A percentile compares a stretch with the other conserved stretches of the same genome.
Evolutionary conservation across 106 monocot genomes (phyloP).

Genomic region (Iris macrosiphon): DNA sequence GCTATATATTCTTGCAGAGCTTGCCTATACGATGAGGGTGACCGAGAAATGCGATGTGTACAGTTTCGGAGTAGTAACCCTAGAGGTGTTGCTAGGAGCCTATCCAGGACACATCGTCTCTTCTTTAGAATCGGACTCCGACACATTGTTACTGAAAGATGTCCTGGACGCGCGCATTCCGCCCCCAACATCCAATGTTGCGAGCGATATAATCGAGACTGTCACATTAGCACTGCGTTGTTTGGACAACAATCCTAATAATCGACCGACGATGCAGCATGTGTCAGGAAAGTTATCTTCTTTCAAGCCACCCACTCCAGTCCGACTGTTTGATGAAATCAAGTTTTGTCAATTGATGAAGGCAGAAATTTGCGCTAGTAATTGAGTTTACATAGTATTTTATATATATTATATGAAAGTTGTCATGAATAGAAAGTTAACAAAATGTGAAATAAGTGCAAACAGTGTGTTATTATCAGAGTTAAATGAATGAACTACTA

Average conservation of each 20-base stretch:
- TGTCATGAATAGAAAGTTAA: too few species aligned
- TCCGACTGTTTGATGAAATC: too few species aligned
- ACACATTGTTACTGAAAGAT: slow-evolving; percentile 4
- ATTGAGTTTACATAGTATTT: too few species aligned
- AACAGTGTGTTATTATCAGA: too few species aligned
- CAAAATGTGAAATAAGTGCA: too few species aligned
- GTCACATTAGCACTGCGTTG: slow-evolving; percentile 8
- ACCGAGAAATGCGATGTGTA: slow-evolving; percentile 11
- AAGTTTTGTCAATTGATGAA: too few species aligned
- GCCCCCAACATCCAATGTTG: not conserved
- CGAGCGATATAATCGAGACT: not conserved
- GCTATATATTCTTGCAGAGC: slow-evolving; percentile 3
- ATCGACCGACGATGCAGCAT: slow-evolving; percentile 19
- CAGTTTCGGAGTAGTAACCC: slow-evolving; percentile 15
- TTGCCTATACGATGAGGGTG: slow-evolving; percentile 1
- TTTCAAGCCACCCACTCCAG: too few species aligned
- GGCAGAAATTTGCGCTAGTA: too few species aligned
- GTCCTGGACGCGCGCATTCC: slow-evolving; percentile 12
- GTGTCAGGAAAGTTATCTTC: slow-evolving; percentile 10
- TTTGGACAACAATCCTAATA: slow-evolving; percentile 2
- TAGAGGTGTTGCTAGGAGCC: slow-evolving; percentile 4
- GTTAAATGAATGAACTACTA: too few species aligned
- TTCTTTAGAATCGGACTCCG: not conserved
- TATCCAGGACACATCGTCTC: slow-evolving; percentile 13
- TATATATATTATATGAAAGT: too few species aligned